Conservation (phyloP, 2,329 filamentous ascomycete genomes). For the Cordyceps fumosorosea region DNA sequence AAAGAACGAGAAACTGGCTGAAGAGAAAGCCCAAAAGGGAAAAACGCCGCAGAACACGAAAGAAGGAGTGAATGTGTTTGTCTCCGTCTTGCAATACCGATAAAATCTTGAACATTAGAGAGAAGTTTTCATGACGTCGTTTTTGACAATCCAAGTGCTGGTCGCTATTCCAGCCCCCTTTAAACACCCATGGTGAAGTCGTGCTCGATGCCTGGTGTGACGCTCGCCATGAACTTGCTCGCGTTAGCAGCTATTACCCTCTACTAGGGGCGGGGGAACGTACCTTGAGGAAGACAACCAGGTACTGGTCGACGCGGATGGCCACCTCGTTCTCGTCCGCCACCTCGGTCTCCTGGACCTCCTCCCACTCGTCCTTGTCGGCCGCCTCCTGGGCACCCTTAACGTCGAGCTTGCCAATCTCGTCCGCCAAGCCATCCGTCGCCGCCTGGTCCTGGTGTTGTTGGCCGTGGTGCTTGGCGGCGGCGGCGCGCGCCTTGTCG, state of each 20-base stretch:
- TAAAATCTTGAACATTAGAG: background rate
- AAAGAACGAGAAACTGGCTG: background rate
- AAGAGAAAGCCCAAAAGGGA: background rate
- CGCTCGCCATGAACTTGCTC: slow-evolving; percentile 68
- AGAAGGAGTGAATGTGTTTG: background rate
- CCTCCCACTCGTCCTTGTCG: slow-evolving; percentile 56
- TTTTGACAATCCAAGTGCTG: background rate
- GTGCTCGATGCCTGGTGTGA: slow-evolving; percentile 95
- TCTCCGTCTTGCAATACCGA: background rate
- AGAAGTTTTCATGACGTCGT: background rate
- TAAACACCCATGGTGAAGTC: slow-evolving; percentile 96
- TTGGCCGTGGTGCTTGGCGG: slow-evolving; percentile 25
- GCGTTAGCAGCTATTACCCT: slow-evolving; percentile 19
- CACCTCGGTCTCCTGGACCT: slow-evolving; percentile 49
- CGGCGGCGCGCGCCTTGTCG: slow-evolving; percentile 65
- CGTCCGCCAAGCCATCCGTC: slow-evolving; percentile 82
- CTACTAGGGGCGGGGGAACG: slow-evolving; percentile 19
- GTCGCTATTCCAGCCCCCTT: slow-evolving; percentile 16
- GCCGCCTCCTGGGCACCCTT: slow-evolving; percentile 36
- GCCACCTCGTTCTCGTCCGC: slow-evolving; percentile 67
- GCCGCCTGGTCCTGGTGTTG: slow-evolving; percentile 28
- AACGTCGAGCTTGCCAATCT: slow-evolving; percentile 60
- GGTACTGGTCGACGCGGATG: slow-evolving; percentile 81
- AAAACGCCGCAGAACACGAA: background rate
- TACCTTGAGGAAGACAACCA: slow-evolving; percentile 82